Percentiles rank a stretch among this genome's conserved stretches.
phyloP scores from a whole-genome alignment of 768 basidiomycete genomes.

The Lactifluus pinguis region DNA sequence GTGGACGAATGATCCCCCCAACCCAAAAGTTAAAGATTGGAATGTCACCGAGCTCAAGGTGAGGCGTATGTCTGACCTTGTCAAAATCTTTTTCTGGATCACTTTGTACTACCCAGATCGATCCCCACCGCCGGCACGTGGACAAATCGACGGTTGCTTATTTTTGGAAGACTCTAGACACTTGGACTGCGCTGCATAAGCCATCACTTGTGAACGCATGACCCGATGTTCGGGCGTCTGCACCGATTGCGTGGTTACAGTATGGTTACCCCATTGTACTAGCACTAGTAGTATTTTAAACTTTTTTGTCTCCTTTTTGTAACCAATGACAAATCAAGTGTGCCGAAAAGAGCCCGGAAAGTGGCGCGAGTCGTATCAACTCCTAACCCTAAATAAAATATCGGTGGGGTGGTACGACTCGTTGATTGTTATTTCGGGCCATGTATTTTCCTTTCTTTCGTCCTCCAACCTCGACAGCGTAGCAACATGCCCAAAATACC shows the following conservation, averaged over 20 bases:
- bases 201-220: slow-evolving; percentile 55
- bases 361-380: not conserved
- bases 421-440: not conserved
- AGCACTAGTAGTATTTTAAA: no score
- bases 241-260: not conserved
- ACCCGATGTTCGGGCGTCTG: slow-evolving; percentile 1
- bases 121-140: slow-evolving; percentile 79
- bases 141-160: slow-evolving; percentile 93
- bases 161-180: slow-evolving; percentile 90
- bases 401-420: slow-evolving; percentile 9
- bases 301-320: no score
- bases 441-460: not conserved
- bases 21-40: slow-evolving; percentile 88
- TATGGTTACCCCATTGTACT: not conserved
- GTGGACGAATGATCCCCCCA: slow-evolving; percentile 90
- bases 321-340: no score
- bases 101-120: slow-evolving; percentile 49
- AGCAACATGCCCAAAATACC: slow-evolving; percentile 46
- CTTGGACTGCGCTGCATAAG: slow-evolving; percentile 75
- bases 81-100: not conserved
- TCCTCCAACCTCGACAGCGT: not conserved
- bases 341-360: no score
- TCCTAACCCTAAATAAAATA: slow-evolving; percentile 8
- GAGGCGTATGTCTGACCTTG: not conserved
- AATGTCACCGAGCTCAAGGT: slow-evolving; percentile 94